Conservation (phyloP, 768 basidiomycete species). For the Antrodiella citrinella region DNA sequence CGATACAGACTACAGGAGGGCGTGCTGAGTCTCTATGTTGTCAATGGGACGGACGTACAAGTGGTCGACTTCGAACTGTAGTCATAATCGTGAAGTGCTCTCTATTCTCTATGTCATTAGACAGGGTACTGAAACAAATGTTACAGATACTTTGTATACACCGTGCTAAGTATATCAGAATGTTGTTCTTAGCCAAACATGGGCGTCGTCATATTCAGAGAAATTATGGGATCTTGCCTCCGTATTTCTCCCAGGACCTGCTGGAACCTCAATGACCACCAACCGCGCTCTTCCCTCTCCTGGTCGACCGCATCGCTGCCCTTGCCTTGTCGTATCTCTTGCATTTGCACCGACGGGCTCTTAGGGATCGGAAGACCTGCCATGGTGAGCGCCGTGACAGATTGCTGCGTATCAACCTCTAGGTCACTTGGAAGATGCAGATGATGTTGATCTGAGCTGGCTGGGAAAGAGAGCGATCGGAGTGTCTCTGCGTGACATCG, state of each 20-base stretch:
- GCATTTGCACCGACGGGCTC: conserved; percentile 60
- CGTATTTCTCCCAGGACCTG: conserved; percentile 53
- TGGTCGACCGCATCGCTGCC: conserved; percentile 24
- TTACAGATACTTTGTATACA: too few relatives aligned
- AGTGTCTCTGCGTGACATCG: conserved; percentile 43
- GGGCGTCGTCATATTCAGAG: conserved; percentile 3
- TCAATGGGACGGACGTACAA: conserved; percentile 23
- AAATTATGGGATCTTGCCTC: conserved; percentile 13
- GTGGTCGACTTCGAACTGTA: conserved; percentile 21
- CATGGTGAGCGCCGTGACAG: conserved; percentile 31
- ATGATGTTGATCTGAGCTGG: conserved; percentile 21
- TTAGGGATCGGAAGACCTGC: conserved; percentile 55
- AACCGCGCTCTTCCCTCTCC: conserved; percentile 64
- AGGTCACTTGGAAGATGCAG: conserved; percentile 21
- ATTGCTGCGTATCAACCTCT: conserved; percentile 24
- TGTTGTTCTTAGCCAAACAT: background rate
- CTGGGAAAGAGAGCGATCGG: conserved; percentile 33
- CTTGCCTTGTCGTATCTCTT: conserved; percentile 24
- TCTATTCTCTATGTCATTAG: too few relatives aligned
- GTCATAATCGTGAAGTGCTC: background rate
- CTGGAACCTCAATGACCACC: conserved; percentile 66
- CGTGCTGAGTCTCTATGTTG: conserved; percentile 25
- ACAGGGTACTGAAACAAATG: background rate
- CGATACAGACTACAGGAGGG: conserved; percentile 24
- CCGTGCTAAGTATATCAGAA: background rate